Evolutionary conservation across 192 early-diverging fungal genomes (phyloP).

Genomic region (Piromyces sp.): DNA sequence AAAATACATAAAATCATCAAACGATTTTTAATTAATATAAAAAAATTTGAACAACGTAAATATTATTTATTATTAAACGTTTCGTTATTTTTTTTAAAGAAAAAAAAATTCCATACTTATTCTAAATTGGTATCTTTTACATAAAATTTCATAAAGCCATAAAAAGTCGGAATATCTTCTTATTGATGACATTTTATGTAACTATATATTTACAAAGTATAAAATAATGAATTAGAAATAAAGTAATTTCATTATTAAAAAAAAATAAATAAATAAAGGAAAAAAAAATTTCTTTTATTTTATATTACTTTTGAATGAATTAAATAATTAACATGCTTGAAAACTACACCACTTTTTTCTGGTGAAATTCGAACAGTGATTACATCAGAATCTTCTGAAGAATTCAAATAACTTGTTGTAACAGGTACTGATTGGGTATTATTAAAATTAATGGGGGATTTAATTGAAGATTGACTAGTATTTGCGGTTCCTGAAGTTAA

Average conservation of each 20-base stretch:
- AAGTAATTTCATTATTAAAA: no score
- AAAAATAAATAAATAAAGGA: no score
- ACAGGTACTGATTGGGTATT: neutral
- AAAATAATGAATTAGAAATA: no score
- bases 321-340: conserved; percentile 80
- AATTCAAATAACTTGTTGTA: neutral
- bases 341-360: conserved; percentile 38
- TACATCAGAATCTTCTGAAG: conserved; percentile 10
- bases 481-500: neutral
- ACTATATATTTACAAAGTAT: no score
- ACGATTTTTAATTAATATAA: no score
- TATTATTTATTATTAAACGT: no score
- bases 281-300: no score
- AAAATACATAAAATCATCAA: no score
- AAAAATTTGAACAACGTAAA: no score
- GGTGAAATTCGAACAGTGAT: conserved; percentile 25
- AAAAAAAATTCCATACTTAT: conserved; percentile 17
- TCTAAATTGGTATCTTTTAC: conserved; percentile 63
- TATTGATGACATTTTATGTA: conserved; percentile 16
- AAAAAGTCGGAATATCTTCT: conserved; percentile 84
- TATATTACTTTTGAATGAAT: conserved; percentile 46
- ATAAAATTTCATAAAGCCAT: conserved; percentile 64
- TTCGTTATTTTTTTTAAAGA: no score
- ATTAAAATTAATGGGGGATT: neutral
- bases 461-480: neutral